These are phyloP conservation scores for Gymnopilus dilepis DNA, from an alignment of 768 basidiomycete genomes.

Conservation along the genomic window DNA sequence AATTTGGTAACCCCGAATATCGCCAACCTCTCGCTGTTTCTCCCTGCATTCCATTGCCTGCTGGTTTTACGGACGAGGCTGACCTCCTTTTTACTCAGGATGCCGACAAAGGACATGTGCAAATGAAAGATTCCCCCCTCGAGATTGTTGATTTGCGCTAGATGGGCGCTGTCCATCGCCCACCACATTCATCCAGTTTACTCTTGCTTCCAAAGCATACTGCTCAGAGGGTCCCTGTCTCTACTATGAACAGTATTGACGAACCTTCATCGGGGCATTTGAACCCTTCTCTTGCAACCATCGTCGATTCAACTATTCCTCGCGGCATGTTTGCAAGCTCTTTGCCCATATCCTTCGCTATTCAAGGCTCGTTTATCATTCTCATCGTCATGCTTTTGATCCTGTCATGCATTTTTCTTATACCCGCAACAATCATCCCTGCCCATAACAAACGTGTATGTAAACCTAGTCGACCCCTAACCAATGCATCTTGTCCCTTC, in stretches of 20 bases:
- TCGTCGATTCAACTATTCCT: too few relatives aligned
- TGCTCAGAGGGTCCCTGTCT: too few relatives aligned
- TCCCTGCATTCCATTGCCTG: too few relatives aligned
- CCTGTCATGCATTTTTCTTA: background rate
- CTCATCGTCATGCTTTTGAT: background rate
- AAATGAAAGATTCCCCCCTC: constrained; percentile 71
- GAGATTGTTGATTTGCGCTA: constrained; percentile 86
- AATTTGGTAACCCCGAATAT: background rate
- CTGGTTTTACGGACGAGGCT: background rate
- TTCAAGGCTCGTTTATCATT: background rate
- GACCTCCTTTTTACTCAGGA: constrained; percentile 51
- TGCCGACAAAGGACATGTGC: constrained; percentile 85
- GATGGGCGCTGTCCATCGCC: constrained; percentile 2
- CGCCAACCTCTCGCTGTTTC: background rate
- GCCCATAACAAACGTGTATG: background rate
- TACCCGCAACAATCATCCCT: background rate
- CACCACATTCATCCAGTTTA: background rate
- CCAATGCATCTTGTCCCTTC: background rate
- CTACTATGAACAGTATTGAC: too few relatives aligned
- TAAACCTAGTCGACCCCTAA: background rate
- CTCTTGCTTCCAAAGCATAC: too few relatives aligned
- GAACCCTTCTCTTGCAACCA: too few relatives aligned
- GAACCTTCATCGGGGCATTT: too few relatives aligned
- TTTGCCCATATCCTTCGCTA: background rate
- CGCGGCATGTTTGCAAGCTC: background rate